Conservation (phyloP, 2,329 filamentous ascomycete species). For the Rhynchosporium graminicola region DNA sequence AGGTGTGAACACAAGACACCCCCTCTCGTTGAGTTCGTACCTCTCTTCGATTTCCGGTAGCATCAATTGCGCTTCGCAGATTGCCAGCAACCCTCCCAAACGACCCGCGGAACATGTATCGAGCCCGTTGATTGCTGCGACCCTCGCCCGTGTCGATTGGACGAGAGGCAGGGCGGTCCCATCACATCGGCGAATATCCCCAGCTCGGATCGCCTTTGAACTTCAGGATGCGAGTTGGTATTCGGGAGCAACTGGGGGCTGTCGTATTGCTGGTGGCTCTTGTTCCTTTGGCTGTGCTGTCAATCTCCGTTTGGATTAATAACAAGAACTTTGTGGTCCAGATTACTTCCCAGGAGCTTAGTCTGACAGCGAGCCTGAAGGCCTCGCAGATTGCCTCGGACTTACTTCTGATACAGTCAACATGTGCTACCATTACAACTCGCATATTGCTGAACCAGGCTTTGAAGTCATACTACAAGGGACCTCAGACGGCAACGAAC, state of each 20-base stretch:
- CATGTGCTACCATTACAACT: slow-evolving; percentile 70
- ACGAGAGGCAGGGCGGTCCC: slow-evolving; percentile 13
- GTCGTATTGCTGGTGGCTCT: slow-evolving; percentile 77
- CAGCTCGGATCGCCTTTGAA: slow-evolving; percentile 1
- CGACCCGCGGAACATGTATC: slow-evolving; percentile 15
- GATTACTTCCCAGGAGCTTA: slow-evolving; percentile 62
- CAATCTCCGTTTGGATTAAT: slow-evolving; percentile 67
- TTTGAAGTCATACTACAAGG: slow-evolving; percentile 53
- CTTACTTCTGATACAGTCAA: slow-evolving; percentile 76
- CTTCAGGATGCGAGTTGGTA: slow-evolving; percentile 74
- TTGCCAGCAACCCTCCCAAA: slow-evolving; percentile 5
- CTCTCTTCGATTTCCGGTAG: background rate
- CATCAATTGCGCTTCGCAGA: slow-evolving; percentile 10
- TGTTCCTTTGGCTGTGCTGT: slow-evolving; percentile 73
- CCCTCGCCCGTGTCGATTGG: slow-evolving; percentile 17
- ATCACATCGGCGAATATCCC: background rate
- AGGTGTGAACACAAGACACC: no score
- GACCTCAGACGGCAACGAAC: slow-evolving; percentile 57
- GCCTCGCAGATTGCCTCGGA: slow-evolving; percentile 78
- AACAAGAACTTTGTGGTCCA: slow-evolving; percentile 61
- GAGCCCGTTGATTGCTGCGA: slow-evolving; percentile 6
- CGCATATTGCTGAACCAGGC: slow-evolving; percentile 59
- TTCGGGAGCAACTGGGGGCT: slow-evolving; percentile 81
- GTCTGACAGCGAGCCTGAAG: slow-evolving; percentile 83
- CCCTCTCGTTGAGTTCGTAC: background rate